phyloP scores from a whole-genome alignment of 2,329 filamentous ascomycete species.

The Teratosphaeria epicoccoides region DNA sequence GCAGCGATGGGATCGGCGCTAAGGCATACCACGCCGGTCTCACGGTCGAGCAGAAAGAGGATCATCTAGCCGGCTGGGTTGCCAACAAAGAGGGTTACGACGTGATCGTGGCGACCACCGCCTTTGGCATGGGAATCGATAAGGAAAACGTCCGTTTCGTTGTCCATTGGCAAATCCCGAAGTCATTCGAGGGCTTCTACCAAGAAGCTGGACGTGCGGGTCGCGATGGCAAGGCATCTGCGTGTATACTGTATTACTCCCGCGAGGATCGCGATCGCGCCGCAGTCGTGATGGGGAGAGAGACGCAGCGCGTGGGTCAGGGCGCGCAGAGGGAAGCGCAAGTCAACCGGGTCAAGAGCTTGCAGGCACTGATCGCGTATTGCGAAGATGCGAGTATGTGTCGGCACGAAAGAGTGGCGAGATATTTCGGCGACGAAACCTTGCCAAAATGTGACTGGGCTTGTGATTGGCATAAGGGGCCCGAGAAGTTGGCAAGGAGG shows the following conservation, averaged over 20 bases:
- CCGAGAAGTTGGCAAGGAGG: slow-evolving; percentile 26
- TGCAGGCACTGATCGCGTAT: slow-evolving; percentile 57
- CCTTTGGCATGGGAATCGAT: slow-evolving; percentile 97
- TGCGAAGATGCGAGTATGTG: slow-evolving; percentile 68
- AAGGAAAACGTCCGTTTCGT: slow-evolving; percentile 93
- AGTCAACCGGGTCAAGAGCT: slow-evolving; percentile 32
- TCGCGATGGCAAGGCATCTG: slow-evolving; percentile 74
- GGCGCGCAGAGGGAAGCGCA: slow-evolving; percentile 35
- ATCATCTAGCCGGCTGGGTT: slow-evolving; percentile 62
- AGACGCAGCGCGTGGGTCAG: slow-evolving; percentile 27
- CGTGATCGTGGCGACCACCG: slow-evolving; percentile 88
- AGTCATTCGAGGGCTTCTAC: slow-evolving; percentile 92
- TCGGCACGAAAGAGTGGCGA: slow-evolving; percentile 62
- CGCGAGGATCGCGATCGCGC: slow-evolving; percentile 74
- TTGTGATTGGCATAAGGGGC: slow-evolving; percentile 38
- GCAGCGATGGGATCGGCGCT: slow-evolving; percentile 60
- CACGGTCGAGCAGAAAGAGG: slow-evolving; percentile 54
- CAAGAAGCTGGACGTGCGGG: slow-evolving; percentile 91
- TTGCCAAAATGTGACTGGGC: slow-evolving; percentile 34
- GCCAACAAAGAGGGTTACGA: slow-evolving; percentile 67
- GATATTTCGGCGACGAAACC: slow-evolving; percentile 60
- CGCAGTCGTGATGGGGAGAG: slow-evolving; percentile 40
- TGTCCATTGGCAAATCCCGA: slow-evolving; percentile 85
- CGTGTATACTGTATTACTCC: slow-evolving; percentile 85
- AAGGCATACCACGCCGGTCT: slow-evolving; percentile 64